Base-by-base conservation (phyloP, 2,329 filamentous ascomycete species). In the Coleophoma eucalyptorum region DNA sequence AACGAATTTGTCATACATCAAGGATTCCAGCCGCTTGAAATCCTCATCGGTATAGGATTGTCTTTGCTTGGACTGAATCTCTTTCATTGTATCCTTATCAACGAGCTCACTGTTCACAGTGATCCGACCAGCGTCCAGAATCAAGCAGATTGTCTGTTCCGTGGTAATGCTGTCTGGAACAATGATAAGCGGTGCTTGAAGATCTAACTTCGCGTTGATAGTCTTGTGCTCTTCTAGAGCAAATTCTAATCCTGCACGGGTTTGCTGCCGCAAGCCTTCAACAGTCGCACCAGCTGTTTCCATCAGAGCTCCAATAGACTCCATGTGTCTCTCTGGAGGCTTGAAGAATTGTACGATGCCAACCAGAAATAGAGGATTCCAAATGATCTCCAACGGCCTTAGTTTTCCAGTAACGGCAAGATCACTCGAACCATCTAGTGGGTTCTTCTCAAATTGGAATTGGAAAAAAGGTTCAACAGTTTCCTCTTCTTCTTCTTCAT, bases 1-100 rank as follows among this genome's bases (percentile, higher is more conserved):
- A 40, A 90, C 76, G 67, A 99, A 99, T 50, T 91, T 94, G 76
- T 99, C 94, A 65, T 99, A 99, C 88, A 99, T 96, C 60, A 96
- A 77, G 15, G 87, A 89, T 67, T 97, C 91, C 4, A 99, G 81
- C 43, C 86, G 83, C 67, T 88, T 86, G 67, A 90, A 90, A 64
- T 99, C 95, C 53, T 93, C 86, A 13, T 95, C 90, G 6, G 86
- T 94, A 64, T 95, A 97, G 21, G 88, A 77, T 50, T 92, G 87
- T 49, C 84, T 88, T 63, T 97, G 90, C 65, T 97, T 99, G 18
- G 87, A 84, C 64, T 97, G 91, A 3, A 99, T 84, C 52, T 97
- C 87, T 58, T 87, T 87, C 68, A 97, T 79, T 0, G 90, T 96
- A n/a, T 86, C 81, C 63, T 94, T 87, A 62, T 97, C 92, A 15